Evolutionary conservation across 2,329 filamentous ascomycete species (phyloP).

Genomic region (Hypoxylon rubiginosum): DNA sequence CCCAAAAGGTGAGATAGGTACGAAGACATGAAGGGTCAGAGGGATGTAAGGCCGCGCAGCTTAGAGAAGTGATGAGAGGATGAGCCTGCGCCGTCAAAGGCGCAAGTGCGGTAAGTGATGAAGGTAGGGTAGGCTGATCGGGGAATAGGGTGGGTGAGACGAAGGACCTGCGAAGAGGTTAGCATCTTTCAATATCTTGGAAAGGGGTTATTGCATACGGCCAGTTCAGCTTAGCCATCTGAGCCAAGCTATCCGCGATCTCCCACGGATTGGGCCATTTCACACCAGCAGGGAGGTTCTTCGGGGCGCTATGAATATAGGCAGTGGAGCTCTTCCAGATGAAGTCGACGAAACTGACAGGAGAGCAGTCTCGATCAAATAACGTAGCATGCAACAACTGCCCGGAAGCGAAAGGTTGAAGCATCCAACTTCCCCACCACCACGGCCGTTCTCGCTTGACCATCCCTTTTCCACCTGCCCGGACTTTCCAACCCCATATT

Average conservation of each 20-base stretch:
- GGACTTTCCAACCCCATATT: conserved; percentile 68
- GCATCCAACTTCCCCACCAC: conserved; percentile 88
- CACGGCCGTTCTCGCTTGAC: conserved; percentile 76
- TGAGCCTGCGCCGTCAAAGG: conserved; percentile 88
- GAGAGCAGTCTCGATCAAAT: conserved; percentile 79
- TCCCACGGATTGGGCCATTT: conserved; percentile 82
- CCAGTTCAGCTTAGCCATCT: conserved; percentile 86
- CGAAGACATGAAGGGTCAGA: conserved; percentile 88
- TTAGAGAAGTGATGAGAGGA: conserved; percentile 85
- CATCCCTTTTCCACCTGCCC: conserved; percentile 58
- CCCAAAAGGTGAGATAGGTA: conserved; percentile 89
- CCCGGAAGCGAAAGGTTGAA: conserved; percentile 81
- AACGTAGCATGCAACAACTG: conserved; percentile 82
- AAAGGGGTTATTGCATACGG: conserved; percentile 69
- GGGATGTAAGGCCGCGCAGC: conserved; percentile 91
- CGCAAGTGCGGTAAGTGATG: conserved; percentile 75
- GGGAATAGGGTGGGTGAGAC: conserved; percentile 90
- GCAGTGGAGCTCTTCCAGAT: conserved; percentile 80
- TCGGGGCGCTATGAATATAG: conserved; percentile 82
- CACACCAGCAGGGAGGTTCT: conserved; percentile 73
- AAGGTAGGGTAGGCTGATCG: conserved; percentile 73
- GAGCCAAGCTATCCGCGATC: conserved; percentile 83
- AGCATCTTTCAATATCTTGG: conserved; percentile 12
- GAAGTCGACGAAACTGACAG: conserved; percentile 58
- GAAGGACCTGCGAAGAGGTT: conserved; percentile 70